phyloP scores from a whole-genome alignment of 2,329 filamentous ascomycete genomes.

The Diaporthe australafricana region DNA sequence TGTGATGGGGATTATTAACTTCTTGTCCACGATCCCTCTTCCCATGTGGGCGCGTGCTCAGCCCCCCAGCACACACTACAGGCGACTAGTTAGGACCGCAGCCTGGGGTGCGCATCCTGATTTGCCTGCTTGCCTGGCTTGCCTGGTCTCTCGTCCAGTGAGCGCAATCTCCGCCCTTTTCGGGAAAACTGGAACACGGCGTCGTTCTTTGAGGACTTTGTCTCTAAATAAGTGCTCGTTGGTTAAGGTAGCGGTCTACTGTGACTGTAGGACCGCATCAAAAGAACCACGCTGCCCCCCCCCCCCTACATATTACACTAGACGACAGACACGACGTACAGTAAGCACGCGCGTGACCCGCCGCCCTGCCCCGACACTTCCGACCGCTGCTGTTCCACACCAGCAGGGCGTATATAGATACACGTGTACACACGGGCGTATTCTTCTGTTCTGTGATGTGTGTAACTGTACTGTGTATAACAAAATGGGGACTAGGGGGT shows the following conservation, averaged over 20 bases:
- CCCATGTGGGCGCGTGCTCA: too few species aligned
- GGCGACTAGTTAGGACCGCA: not conserved
- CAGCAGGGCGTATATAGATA: not conserved
- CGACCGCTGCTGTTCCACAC: not conserved
- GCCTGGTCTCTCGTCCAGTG: not conserved
- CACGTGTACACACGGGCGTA: not conserved
- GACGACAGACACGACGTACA: not conserved
- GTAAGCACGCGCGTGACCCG: slow-evolving; percentile 13
- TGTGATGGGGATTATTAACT: not conserved
- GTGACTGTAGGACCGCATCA: not conserved
- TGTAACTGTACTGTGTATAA: too few species aligned
- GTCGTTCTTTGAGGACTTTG: too few species aligned
- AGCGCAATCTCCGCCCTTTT: slow-evolving; percentile 18
- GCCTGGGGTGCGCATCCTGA: not conserved
- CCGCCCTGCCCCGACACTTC: not conserved
- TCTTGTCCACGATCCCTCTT: slow-evolving; percentile 9
- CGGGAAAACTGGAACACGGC: not conserved
- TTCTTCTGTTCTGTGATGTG: too few species aligned
- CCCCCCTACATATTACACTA: not conserved
- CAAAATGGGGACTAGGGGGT: too few species aligned
- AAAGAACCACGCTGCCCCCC: not conserved
- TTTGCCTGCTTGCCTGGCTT: not conserved
- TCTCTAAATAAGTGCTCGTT: too few species aligned
- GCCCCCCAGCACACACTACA: not conserved
- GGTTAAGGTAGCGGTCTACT: too few species aligned